Conservation (phyloP, 768 basidiomycete genomes). For the Termitomyces sp. region DNA sequence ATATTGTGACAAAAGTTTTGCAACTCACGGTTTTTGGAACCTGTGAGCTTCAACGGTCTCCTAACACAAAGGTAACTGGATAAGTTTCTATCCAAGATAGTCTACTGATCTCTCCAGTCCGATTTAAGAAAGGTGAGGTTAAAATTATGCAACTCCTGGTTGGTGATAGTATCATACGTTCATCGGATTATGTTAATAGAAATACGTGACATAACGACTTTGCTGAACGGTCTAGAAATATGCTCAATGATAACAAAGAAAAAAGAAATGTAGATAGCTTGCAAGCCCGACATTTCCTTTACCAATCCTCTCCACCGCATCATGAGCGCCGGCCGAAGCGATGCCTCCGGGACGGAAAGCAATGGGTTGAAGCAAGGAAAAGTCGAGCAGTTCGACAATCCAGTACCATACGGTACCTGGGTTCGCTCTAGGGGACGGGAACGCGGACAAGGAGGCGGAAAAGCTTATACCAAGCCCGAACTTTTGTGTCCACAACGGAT, state of each 20-base stretch:
- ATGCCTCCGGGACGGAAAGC: slow-evolving; percentile 50
- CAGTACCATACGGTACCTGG: slow-evolving; percentile 28
- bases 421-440: slow-evolving; percentile 79
- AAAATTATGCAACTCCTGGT: no score
- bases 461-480: slow-evolving; percentile 81
- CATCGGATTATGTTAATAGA: not conserved
- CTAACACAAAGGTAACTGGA: no score
- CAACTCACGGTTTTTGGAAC: no score
- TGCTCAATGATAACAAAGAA: not conserved
- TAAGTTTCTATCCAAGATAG: no score
- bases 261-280: slow-evolving; percentile 27
- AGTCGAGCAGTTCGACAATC: slow-evolving; percentile 24
- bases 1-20: no score
- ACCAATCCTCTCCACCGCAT: slow-evolving; percentile 29
- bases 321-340: slow-evolving; percentile 74
- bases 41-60: no score
- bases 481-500: slow-evolving; percentile 77
- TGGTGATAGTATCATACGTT: no score
- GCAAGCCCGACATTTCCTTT: slow-evolving; percentile 21
- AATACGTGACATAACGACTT: not conserved
- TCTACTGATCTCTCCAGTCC: no score
- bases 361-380: slow-evolving; percentile 38
- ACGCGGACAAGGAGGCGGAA: slow-evolving; percentile 91
- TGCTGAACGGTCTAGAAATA: not conserved
- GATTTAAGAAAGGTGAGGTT: no score